Evolutionary conservation across 2,329 filamentous ascomycete genomes (phyloP), one percentile per base, ranked within the genome.

Genomic region (Furcasterigmium furcatum): DNA sequence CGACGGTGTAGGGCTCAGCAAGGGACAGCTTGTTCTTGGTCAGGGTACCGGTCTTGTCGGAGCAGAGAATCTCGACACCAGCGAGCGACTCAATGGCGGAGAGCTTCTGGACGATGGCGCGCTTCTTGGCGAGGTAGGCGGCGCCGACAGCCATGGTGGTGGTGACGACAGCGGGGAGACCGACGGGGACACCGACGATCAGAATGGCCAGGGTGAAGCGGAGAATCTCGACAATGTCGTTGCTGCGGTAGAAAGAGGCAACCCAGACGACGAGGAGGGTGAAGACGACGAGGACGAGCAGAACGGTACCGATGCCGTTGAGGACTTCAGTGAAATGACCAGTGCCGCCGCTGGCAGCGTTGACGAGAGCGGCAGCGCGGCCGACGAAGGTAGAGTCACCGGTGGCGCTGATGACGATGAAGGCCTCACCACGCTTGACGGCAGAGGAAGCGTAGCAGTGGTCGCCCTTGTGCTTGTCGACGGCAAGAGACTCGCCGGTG

Each of bases 111-210:
- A 95, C 90, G 55, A 95, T 95, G 45, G 90, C 91, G 74, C 91
- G 84, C 79, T 92, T 91, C 78, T 91, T 91, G 60, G 90, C 90
- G 48, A 95, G 82, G 69, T 94, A 94, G 52, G 89, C 87, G 54
- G 90, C 90, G 73, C 90, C 90, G 65, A 95, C 90, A 65, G 90
- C 90, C 89, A 95, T 94, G 63, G 90, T 95, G 58, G 90, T 95
- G 59, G 91, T 95, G 50, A 95, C 89, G 72, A 95, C 90, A 57
- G 88, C 90, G 49, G 90, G 90, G 54, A 95, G 88, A 84, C 90
- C 90, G 70, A 95, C 90, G 45, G 90, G 90, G 21, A 95, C 90
- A 79, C 90, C 90, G 51, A 95, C 88, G 54, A 95, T 92, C 58
- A 88, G 94, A 58, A 95, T 91, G 55, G 87, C 89, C 38, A 95